These are phyloP conservation scores for Dillenia turbinata DNA, from an alignment of 164 flowering plant species.

Conservation along the genomic window DNA sequence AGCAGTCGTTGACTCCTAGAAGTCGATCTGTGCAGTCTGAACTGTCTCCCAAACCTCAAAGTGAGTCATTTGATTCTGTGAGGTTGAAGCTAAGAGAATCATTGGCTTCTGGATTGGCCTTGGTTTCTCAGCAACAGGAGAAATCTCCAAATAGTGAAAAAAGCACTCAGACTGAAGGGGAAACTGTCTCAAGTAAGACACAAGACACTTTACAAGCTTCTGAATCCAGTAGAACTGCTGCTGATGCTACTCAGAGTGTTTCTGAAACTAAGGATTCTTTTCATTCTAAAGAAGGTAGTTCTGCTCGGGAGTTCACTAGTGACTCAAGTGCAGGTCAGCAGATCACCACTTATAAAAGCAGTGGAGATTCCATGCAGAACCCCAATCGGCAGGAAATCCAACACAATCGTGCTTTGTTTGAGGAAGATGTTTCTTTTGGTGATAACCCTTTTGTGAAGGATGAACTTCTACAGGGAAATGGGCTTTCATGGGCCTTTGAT, in stretches of 20 bases:
- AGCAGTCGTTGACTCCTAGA: constrained; percentile 1
- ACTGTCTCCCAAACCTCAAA: constrained; percentile 33
- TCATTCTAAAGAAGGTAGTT: background rate
- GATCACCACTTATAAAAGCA: constrained; percentile 9
- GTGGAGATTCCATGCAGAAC: constrained; percentile 12
- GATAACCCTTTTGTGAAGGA: constrained; percentile 67
- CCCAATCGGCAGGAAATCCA: constrained; percentile 39
- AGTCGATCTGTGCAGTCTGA: constrained; percentile 28
- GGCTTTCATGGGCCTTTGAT: background rate
- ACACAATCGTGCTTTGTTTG: constrained; percentile 31
- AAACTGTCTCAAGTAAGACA: constrained; percentile 6
- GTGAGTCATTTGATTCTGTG: constrained; percentile 59
- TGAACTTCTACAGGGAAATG: constrained; percentile 34
- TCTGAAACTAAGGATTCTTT: background rate
- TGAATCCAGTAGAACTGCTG: constrained; percentile 10
- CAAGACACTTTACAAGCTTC: constrained; percentile 20
- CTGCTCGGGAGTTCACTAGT: constrained; percentile 14
- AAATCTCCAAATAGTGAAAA: constrained; percentile 20
- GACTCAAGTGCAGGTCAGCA: constrained; percentile 14
- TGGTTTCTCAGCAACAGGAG: constrained; percentile 47
- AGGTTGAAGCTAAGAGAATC: constrained; percentile 90
- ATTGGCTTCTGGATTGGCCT: constrained; percentile 66
- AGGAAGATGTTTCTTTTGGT: constrained; percentile 53
- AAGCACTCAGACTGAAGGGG: constrained; percentile 25
- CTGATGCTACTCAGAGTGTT: background rate